A percentile compares a stretch with the other conserved stretches of the same genome.
Conservation (phyloP, 331 rosid species). For the Cydonia oblonga region DNA sequence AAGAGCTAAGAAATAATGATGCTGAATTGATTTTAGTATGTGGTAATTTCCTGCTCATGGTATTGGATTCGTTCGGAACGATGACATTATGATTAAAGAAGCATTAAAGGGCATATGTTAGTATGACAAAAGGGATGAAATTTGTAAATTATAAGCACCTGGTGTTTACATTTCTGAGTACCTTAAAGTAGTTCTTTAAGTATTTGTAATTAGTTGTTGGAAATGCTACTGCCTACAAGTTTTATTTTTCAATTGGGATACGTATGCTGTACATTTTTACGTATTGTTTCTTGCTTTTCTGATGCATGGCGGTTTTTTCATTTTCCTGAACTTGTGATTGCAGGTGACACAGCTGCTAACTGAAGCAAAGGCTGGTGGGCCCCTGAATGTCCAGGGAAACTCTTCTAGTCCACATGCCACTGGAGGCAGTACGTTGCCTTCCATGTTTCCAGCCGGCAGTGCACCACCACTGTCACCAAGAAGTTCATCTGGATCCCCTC, state of each 20-base stretch:
- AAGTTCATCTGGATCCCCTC: conserved; percentile 95
- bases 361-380: conserved; percentile 85
- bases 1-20: background rate
- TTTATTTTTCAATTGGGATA: background rate
- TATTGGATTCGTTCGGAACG: background rate
- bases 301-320: background rate
- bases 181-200: background rate
- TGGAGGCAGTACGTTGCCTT: conserved; percentile 68
- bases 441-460: conserved; percentile 99
- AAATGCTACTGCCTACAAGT: background rate
- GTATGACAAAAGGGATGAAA: background rate
- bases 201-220: background rate
- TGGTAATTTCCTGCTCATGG: background rate
- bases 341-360: conserved; percentile 70
- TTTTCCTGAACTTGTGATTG: conserved; percentile 12
- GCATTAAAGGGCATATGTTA: background rate
- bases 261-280: background rate
- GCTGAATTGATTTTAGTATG: background rate
- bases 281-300: background rate
- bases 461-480: conserved; percentile 99
- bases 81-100: background rate
- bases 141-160: background rate
- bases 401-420: conserved; percentile 89
- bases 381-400: conserved; percentile 82
- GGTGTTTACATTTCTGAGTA: background rate